Evolutionary conservation across 2,329 filamentous ascomycete species (phyloP).

Genomic region (Fusarium domesticum): DNA sequence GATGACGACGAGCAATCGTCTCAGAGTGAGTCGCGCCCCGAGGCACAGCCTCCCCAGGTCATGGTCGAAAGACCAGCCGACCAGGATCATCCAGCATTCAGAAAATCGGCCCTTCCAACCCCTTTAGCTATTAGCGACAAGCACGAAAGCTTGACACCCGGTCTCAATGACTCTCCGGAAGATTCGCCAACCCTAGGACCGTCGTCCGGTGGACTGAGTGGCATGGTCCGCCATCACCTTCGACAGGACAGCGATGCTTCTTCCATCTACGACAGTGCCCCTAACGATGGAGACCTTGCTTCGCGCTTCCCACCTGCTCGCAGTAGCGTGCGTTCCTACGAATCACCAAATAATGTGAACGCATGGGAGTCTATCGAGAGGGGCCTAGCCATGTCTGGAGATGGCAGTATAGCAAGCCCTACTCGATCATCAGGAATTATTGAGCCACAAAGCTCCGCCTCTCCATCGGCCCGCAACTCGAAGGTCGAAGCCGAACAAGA

Average conservation of each 20-base stretch:
- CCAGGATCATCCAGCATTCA: slow-evolving; percentile 53
- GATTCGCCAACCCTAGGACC: slow-evolving; percentile 83
- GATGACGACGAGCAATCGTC: slow-evolving; percentile 41
- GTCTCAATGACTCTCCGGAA: slow-evolving; percentile 16
- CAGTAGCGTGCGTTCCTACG: slow-evolving; percentile 22
- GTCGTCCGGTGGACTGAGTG: slow-evolving; percentile 62
- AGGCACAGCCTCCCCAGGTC: slow-evolving; percentile 34
- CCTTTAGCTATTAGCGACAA: slow-evolving; percentile 38
- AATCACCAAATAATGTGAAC: slow-evolving; percentile 35
- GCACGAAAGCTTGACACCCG: neutral
- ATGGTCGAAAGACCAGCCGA: slow-evolving; percentile 49
- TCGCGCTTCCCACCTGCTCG: slow-evolving; percentile 37
- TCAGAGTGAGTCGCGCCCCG: slow-evolving; percentile 10
- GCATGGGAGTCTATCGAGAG: slow-evolving; percentile 44
- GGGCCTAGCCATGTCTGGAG: slow-evolving; percentile 26
- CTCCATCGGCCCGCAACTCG: slow-evolving; percentile 9
- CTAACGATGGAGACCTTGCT: slow-evolving; percentile 34
- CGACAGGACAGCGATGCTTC: slow-evolving; percentile 78
- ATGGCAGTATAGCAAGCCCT: slow-evolving; percentile 22
- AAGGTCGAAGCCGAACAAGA: slow-evolving; percentile 45
- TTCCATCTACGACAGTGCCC: slow-evolving; percentile 63
- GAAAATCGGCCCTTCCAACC: slow-evolving; percentile 43
- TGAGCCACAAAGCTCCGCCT: slow-evolving; percentile 10
- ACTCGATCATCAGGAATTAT: slow-evolving; percentile 19
- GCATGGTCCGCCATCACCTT: slow-evolving; percentile 80